Evolutionary conservation across 495 filamentous ascomycete species (phyloP).

Genomic region (Penicillium subrubescens): DNA sequence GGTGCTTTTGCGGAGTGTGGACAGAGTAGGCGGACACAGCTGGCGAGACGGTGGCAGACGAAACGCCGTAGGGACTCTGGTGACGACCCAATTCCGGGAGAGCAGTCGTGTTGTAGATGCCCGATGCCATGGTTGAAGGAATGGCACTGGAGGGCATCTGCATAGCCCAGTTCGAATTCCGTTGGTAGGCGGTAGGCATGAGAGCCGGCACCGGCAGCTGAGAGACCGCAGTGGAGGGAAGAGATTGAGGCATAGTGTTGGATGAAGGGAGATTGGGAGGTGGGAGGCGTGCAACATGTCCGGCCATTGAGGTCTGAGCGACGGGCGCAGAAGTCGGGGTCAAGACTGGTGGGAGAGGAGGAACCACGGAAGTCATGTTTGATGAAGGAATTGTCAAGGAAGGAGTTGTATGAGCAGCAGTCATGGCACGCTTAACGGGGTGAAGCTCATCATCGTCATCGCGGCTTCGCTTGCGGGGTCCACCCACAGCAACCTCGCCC

Average conservation of each 20-base stretch:
- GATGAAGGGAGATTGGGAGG: slow-evolving; percentile 52
- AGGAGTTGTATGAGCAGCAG: slow-evolving; percentile 32
- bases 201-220: slow-evolving; percentile 46
- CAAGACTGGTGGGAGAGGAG: slow-evolving; percentile 42
- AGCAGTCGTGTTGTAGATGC: slow-evolving; percentile 55
- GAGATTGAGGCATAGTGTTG: slow-evolving; percentile 35
- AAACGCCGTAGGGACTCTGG: slow-evolving; percentile 38
- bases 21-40: slow-evolving; percentile 45
- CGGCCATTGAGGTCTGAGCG: slow-evolving; percentile 32
- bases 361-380: slow-evolving; percentile 33
- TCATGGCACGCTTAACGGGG: slow-evolving; percentile 63
- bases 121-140: slow-evolving; percentile 29
- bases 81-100: slow-evolving; percentile 49
- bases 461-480: slow-evolving; percentile 68
- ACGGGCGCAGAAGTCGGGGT: slow-evolving; percentile 39
- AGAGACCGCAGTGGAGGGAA: slow-evolving; percentile 56
- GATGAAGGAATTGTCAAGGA: slow-evolving; percentile 35
- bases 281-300: slow-evolving; percentile 54
- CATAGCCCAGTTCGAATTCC: slow-evolving; percentile 47
- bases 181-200: slow-evolving; percentile 65
- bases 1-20: slow-evolving; percentile 53
- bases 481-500: slow-evolving; percentile 35
- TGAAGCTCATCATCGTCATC: slow-evolving; percentile 67
- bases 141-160: slow-evolving; percentile 48
- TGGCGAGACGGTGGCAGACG: slow-evolving; percentile 44